Base-by-base conservation (phyloP, 1,284 basidiomycete genomes). In the Ceratobasidium sp. region DNA sequence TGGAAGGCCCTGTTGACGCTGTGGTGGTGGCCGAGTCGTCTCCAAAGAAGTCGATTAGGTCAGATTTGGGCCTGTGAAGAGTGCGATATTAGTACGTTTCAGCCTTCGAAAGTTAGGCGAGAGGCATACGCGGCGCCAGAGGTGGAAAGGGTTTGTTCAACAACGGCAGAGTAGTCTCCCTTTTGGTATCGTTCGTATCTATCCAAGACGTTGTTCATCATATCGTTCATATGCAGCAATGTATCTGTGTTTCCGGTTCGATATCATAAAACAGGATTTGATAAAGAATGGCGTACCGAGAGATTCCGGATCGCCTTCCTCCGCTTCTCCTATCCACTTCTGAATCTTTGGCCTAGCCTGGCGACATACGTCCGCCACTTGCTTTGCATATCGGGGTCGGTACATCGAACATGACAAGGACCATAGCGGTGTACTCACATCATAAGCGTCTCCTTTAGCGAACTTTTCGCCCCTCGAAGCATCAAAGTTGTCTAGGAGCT, bases 321-420 rank as follows among this genome's bases (percentile, higher is more conserved):
- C 92, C 0, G 92, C 95, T 76, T 98, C 94, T n/a, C 91, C 92
- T 75, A 99, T 94, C 96, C 96, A 98, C 77, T 96, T 96, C 80
- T 99, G 97, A 62, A 99, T 88, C 81, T 94, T 95, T 0, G 97
- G 97, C 72, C 96, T 87, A 1, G 96, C 96, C 61, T 87, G 87
- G 33, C 84, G 85, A 51, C 98, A 87, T 60, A 97, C 90, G 0
- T 86, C 82, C 0, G 96, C 92, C 8, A 99, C 95, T 90, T 99
- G 96, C 90, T 93, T 78, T 46, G 54, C 33, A 25, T 44, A 9
- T 49, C 28, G 11, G n/a, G 36, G 54, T 59, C 56, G 42, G n/a
- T 46, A 21, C 72, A 36, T 58, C 58, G 38, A 40, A 21, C 3
- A 67, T 51, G 53, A 63, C 14, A 44, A 46, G 28, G 6, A n/a